phyloP scores from a whole-genome alignment of 2,329 filamentous ascomycete species.

The Talaromyces marneffei region DNA sequence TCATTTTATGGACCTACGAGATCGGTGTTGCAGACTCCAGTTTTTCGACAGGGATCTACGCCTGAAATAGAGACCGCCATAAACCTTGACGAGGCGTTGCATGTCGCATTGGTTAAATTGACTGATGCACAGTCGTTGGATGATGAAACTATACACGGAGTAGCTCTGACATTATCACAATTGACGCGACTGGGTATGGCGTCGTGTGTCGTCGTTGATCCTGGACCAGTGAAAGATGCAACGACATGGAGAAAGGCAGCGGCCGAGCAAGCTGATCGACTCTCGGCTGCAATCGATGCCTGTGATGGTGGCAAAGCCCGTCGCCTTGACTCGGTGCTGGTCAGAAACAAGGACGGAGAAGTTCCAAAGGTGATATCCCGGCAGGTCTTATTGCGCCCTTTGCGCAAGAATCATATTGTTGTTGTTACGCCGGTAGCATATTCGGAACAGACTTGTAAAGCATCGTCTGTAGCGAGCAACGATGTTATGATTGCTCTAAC shows the following conservation, averaged over 20 bases:
- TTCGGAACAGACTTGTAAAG: constrained; percentile 44
- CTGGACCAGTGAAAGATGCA: constrained; percentile 45
- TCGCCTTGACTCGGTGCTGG: constrained; percentile 56
- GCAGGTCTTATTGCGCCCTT: constrained; percentile 57
- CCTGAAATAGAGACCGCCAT: constrained; percentile 31
- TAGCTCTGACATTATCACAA: constrained; percentile 78
- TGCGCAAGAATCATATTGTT: constrained; percentile 63
- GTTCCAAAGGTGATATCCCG: constrained; percentile 36
- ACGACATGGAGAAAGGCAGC: constrained; percentile 42
- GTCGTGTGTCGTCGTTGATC: constrained; percentile 76
- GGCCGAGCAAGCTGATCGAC: constrained; percentile 61
- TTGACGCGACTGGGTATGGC: constrained; percentile 74
- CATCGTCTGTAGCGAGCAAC: constrained; percentile 48
- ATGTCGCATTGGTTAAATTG: constrained; percentile 83
- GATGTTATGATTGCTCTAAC: constrained; percentile 72
- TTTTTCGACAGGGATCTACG: constrained; percentile 52
- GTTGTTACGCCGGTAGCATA: constrained; percentile 64
- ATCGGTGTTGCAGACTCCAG: constrained; percentile 54
- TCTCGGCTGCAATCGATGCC: constrained; percentile 68
- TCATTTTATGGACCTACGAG: constrained; percentile 54
- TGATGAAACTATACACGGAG: constrained; percentile 62
- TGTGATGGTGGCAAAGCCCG: constrained; percentile 64
- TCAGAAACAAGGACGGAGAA: constrained; percentile 30
- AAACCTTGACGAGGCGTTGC: constrained; percentile 46
- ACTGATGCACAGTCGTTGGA: constrained; percentile 66